Evolutionary conservation across 352 stramenopile species (phyloP).

Genomic region (Globisporangium cystogenes): DNA sequence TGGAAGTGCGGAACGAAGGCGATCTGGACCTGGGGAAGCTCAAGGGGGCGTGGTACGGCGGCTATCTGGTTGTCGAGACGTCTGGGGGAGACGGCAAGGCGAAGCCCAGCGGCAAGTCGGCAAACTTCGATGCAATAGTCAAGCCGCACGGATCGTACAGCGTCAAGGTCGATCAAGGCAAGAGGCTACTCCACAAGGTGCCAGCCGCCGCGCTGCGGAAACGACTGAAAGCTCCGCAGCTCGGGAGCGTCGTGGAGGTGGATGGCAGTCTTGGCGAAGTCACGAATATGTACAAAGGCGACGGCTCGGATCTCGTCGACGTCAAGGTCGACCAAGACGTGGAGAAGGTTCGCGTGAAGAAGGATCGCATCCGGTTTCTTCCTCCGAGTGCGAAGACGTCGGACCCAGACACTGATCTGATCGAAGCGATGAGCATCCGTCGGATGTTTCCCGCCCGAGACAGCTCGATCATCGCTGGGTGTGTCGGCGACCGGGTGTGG

Average conservation of each 20-base stretch:
- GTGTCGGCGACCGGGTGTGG: constrained; percentile 64
- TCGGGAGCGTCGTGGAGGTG: constrained; percentile 69
- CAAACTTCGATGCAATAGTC: constrained; percentile 15
- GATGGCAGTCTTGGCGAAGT: constrained; percentile 62
- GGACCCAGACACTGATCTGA: constrained; percentile 13
- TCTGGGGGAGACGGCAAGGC: not conserved
- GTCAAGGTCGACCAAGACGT: constrained; percentile 40
- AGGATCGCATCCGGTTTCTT: constrained; percentile 45
- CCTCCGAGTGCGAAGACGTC: constrained; percentile 9
- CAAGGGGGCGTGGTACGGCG: constrained; percentile 57
- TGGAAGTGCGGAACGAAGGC: constrained; percentile 50
- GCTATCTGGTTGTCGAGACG: constrained; percentile 20
- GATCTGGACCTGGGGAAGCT: constrained; percentile 29
- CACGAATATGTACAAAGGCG: constrained; percentile 28
- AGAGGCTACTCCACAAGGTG: constrained; percentile 39
- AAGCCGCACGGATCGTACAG: constrained; percentile 18
- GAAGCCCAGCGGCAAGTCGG: not conserved
- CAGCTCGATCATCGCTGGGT: constrained; percentile 43
- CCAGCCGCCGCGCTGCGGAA: constrained; percentile 34
- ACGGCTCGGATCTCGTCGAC: constrained; percentile 27
- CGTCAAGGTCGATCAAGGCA: constrained; percentile 35
- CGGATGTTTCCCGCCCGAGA: constrained; percentile 55
- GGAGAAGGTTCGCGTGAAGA: constrained; percentile 53
- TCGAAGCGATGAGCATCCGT: constrained; percentile 73
- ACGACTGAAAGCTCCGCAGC: constrained; percentile 30